phyloP scores from a whole-genome alignment of 768 basidiomycete genomes.

The Zangia roseola region DNA sequence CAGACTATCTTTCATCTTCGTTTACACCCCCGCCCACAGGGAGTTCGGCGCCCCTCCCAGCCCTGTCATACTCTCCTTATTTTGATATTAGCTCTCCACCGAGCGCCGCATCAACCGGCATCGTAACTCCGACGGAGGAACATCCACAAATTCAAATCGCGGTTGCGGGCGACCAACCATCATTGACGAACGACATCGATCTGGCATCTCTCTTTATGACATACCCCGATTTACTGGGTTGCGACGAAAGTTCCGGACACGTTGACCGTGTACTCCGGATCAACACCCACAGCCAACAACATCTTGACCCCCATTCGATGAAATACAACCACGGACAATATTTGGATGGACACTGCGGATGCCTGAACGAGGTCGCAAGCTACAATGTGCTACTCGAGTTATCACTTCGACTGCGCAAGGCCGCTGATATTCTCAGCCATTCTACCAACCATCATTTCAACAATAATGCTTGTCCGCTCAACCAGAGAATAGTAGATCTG shows the following conservation, averaged over 20 bases:
- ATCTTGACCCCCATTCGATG: conserved; percentile 6
- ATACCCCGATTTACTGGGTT: conserved; percentile 25
- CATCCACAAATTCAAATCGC: conserved; percentile 34
- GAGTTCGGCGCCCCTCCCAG: conserved; percentile 19
- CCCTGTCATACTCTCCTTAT: conserved; percentile 13
- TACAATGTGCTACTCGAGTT: conserved; percentile 64
- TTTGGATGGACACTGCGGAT: conserved; percentile 50
- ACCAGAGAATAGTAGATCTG: conserved; percentile 48
- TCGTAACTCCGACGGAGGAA: conserved; percentile 49
- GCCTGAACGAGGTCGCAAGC: conserved; percentile 50
- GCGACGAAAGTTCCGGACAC: conserved; percentile 13
- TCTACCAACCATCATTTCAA: conserved; percentile 40
- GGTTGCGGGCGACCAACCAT: conserved; percentile 23
- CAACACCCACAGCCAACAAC: conserved; percentile 3
- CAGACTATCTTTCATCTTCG: conserved; percentile 31
- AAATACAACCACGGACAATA: conserved; percentile 14
- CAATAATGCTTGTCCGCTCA: conserved; percentile 34
- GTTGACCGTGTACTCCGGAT: conserved; percentile 4
- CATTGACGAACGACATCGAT: conserved; percentile 40
- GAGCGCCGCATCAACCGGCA: conserved; percentile 32
- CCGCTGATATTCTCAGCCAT: conserved; percentile 52
- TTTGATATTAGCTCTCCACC: conserved; percentile 23
- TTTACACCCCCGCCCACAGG: conserved; percentile 33
- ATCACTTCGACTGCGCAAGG: conserved; percentile 61
- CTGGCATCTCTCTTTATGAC: conserved; percentile 41